Percentiles rank a stretch among this genome's conserved stretches.
phyloP scores from a whole-genome alignment of 176 grass and related monocot species.

The Oropetium thomaeum region DNA sequence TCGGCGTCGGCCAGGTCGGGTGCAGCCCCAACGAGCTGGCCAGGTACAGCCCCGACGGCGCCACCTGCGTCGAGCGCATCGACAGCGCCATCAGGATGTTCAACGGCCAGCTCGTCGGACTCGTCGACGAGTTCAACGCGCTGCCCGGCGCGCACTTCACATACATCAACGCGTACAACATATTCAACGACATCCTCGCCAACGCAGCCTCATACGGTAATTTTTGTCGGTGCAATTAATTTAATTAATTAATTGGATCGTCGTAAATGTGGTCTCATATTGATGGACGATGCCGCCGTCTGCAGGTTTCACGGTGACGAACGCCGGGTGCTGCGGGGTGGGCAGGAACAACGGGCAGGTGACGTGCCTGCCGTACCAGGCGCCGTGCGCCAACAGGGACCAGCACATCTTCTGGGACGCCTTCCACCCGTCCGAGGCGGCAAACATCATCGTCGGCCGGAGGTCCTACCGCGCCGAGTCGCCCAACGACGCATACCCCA shows the following conservation, averaged over 20 bases:
- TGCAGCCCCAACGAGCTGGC: conserved; percentile 91
- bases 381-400: conserved; percentile 67
- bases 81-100: conserved; percentile 79
- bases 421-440: conserved; percentile 88
- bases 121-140: conserved; percentile 78
- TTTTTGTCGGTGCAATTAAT: too few relatives aligned
- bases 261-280: too few relatives aligned
- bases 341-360: conserved; percentile 97
- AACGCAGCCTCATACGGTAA: conserved; percentile 42
- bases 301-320: conserved; percentile 61
- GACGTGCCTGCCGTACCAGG: conserved; percentile 84
- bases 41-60: conserved; percentile 58
- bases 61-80: conserved; percentile 62
- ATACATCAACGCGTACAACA: conserved; percentile 81
- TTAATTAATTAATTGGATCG: not conserved
- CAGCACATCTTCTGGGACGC: conserved; percentile 98
- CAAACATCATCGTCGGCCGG: conserved; percentile 71
- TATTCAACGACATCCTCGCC: conserved; percentile 66
- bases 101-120: conserved; percentile 49
- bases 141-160: conserved; percentile 75
- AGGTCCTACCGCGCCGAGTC: conserved; percentile 72
- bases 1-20: conserved; percentile 78
- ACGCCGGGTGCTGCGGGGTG: conserved; percentile 85
- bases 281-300: too few relatives aligned
- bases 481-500: conserved; percentile 64